Percentiles rank a stretch among this genome's conserved stretches.
Evolutionary conservation across 2,329 filamentous ascomycete species (phyloP).

Genomic region (Phoma sp.): DNA sequence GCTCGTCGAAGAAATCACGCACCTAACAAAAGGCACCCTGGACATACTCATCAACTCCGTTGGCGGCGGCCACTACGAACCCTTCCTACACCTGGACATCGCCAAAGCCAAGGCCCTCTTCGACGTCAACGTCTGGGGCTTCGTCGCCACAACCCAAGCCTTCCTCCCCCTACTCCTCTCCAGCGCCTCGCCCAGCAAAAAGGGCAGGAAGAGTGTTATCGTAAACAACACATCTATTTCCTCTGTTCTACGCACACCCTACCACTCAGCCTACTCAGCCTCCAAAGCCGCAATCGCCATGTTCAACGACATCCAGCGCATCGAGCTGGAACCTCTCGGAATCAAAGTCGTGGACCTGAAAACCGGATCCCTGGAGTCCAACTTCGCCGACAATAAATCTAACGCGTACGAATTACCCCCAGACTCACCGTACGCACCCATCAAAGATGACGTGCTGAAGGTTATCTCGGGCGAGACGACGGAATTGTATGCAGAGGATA

Average conservation of each 20-base stretch:
- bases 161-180: slow-evolving; percentile 40
- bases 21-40: slow-evolving; percentile 17
- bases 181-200: slow-evolving; percentile 2
- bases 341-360: slow-evolving; percentile 33
- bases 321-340: slow-evolving; percentile 32
- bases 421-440: slow-evolving; percentile 12
- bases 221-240: slow-evolving; percentile 20
- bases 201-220: slow-evolving; percentile 9
- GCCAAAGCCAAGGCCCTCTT: slow-evolving; percentile 20
- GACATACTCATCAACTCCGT: slow-evolving; percentile 53
- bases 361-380: slow-evolving; percentile 23
- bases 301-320: slow-evolving; percentile 31
- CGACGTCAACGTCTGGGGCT: slow-evolving; percentile 52
- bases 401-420: slow-evolving; percentile 10
- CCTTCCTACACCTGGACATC: slow-evolving; percentile 36
- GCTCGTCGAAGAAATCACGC: slow-evolving; percentile 9
- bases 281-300: slow-evolving; percentile 49
- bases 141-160: slow-evolving; percentile 47
- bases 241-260: slow-evolving; percentile 13
- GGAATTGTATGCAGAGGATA: slow-evolving; percentile 15
- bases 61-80: slow-evolving; percentile 43
- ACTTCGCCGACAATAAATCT: slow-evolving; percentile 15
- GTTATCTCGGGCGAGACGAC: slow-evolving; percentile 12
- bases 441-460: slow-evolving; percentile 17
- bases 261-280: slow-evolving; percentile 38